A percentile compares a stretch with the other conserved stretches of the same genome.
Evolutionary conservation across 75 land plant species (phyloP).

Genomic region (Pinus albicaulis): DNA sequence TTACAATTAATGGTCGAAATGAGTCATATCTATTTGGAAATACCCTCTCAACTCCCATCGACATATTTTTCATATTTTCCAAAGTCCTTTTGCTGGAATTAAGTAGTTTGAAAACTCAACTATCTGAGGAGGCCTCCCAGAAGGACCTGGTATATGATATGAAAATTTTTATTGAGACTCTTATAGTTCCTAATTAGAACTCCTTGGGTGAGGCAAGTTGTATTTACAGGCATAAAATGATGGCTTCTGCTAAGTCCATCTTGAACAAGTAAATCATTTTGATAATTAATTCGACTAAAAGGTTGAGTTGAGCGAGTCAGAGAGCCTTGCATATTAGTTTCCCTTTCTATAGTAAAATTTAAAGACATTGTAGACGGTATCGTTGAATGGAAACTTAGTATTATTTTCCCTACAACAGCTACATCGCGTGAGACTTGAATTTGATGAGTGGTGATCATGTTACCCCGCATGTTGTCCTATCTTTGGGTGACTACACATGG

Average conservation of each 20-base stretch:
- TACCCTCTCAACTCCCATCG: background rate
- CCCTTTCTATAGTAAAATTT: background rate
- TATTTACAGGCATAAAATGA: background rate
- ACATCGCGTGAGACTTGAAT: background rate
- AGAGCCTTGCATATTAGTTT: constrained; percentile 1
- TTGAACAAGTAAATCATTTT: too few relatives aligned
- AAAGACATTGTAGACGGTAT: background rate
- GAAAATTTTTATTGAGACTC: background rate
- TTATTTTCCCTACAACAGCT: background rate
- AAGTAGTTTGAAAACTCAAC: background rate
- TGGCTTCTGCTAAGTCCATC: background rate
- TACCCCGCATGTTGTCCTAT: background rate
- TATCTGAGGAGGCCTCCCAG: background rate
- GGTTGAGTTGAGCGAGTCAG: background rate
- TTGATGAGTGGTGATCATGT: too few relatives aligned
- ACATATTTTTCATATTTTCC: background rate
- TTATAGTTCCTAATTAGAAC: background rate
- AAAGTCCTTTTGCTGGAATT: background rate
- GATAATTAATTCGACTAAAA: too few relatives aligned
- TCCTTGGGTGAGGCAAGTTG: background rate
- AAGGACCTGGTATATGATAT: background rate
- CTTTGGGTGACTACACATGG: background rate
- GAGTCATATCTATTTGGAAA: background rate
- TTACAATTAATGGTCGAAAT: background rate
- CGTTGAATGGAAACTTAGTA: background rate